Conservation (phyloP, 2,329 filamentous ascomycete genomes). For the Periconia sp. region DNA sequence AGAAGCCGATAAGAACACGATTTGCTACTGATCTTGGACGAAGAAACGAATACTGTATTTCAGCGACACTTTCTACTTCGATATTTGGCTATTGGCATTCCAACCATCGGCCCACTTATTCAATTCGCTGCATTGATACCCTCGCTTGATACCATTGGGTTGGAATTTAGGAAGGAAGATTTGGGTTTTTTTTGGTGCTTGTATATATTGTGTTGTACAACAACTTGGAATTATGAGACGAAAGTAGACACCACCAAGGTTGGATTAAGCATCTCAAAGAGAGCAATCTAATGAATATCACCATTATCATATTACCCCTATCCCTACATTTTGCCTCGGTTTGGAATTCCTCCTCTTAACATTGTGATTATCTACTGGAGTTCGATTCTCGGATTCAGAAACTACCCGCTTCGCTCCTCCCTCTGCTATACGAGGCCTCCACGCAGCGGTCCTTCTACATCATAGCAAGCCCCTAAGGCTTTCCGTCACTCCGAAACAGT, state of each 20-base stretch:
- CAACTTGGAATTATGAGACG: background rate
- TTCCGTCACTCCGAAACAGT: too few species aligned
- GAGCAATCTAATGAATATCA: too few species aligned
- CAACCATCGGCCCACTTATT: slow-evolving; percentile 4
- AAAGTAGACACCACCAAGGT: background rate
- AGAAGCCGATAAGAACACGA: slow-evolving; percentile 13
- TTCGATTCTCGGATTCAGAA: too few species aligned
- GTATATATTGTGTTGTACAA: slow-evolving; percentile 2
- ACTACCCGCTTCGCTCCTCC: too few species aligned
- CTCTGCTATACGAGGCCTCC: too few species aligned
- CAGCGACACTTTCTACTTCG: slow-evolving; percentile 4
- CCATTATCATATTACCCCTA: too few species aligned
- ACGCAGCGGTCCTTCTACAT: too few species aligned
- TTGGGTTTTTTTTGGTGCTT: background rate
- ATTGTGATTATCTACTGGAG: too few species aligned
- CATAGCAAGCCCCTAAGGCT: too few species aligned
- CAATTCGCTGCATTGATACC: slow-evolving; percentile 19
- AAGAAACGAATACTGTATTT: slow-evolving; percentile 2
- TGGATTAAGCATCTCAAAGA: too few species aligned
- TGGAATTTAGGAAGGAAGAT: slow-evolving; percentile 5
- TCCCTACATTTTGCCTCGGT: too few species aligned
- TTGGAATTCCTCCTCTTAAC: too few species aligned
- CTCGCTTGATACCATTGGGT: slow-evolving; percentile 15
- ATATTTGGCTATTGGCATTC: background rate
- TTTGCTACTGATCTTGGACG: background rate